Evolutionary conservation across 2,329 filamentous ascomycete species (phyloP), one percentile per base, ranked within the genome.

Genomic region (Falciphora oryzae): DNA sequence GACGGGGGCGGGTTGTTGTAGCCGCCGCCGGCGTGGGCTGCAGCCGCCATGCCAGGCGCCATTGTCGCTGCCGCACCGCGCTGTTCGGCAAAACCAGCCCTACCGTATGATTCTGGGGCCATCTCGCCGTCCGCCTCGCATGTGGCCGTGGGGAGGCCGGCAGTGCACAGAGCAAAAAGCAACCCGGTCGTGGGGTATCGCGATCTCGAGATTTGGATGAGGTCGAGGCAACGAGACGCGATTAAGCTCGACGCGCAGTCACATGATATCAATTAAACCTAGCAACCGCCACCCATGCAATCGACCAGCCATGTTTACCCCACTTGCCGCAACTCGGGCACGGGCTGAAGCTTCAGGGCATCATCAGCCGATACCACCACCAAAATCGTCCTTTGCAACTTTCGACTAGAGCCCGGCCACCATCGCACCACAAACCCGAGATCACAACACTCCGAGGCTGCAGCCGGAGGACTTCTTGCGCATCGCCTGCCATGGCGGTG

Each of bases 1-100:
- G 93, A 97, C 16, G 92, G 90, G 56, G 87, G 86, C 59, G 80
- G 78, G 13, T 66, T 72, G 63, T 72, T 66, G 31, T 66, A 59
- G 53, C 64, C 64, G 35, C 62, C 61, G 35, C 67, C 63, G 59
- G 63, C 14, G 57, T 50, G 53, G 38, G 57, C 60, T 13, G n/a
- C 63, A 29, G 44, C 44, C 44, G 22, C 44, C 44, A 66, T 65
- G 53, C 11, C 27, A 29, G 27, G 14, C 18, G 13, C 57, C 25
- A 58, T 60, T 60, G 29, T 28, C n/a, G 56, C 35, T 10, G 32
- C 57, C 62, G 62, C 29, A 27, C 18, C 28, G 22, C 25, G 31
- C 16, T 44, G 57, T 4, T 63, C 31, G 25, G 18, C 57, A 16
- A 62, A 65, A 38, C 58, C 64, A 32, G 65, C 60, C 65, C 65